Conservation (phyloP, 1,284 basidiomycete genomes). For the Anthracocystis walkeri region DNA sequence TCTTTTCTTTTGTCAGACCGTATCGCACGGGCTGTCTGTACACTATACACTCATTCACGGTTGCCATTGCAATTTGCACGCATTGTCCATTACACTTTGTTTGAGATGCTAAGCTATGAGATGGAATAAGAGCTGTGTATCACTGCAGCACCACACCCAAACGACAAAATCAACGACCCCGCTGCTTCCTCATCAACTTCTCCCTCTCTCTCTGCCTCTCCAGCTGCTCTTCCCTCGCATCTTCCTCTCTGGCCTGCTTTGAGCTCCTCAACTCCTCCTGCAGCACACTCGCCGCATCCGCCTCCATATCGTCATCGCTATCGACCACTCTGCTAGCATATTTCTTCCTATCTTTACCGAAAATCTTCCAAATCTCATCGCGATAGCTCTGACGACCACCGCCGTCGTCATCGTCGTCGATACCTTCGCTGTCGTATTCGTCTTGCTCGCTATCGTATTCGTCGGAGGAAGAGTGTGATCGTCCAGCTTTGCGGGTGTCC, state of each 20-base stretch:
- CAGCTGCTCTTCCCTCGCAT: conserved; percentile 56
- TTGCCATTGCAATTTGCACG: conserved; percentile 5
- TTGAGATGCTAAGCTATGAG: background rate
- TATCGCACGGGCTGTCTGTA: conserved; percentile 7
- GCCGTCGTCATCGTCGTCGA: conserved; percentile 44
- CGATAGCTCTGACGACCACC: conserved; percentile 30
- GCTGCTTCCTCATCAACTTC: conserved; percentile 45
- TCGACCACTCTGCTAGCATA: conserved; percentile 57
- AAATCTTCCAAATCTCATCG: conserved; percentile 65
- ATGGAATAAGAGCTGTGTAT: background rate
- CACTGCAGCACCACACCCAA: background rate
- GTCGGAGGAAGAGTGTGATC: conserved; percentile 16
- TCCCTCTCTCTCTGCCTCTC: conserved; percentile 51
- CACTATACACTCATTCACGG: conserved; percentile 2
- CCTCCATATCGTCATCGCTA: conserved; percentile 68
- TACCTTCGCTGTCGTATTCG: conserved; percentile 43
- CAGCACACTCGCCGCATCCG: conserved; percentile 58
- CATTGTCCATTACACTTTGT: conserved; percentile 5
- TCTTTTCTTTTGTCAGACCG: background rate
- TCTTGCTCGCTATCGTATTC: conserved; percentile 44
- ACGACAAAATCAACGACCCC: too few relatives aligned
- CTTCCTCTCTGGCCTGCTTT: conserved; percentile 56
- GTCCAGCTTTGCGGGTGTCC: background rate
- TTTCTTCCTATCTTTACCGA: conserved; percentile 59
- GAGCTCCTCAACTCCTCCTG: conserved; percentile 62